These are phyloP conservation scores for Coniella lustricola DNA, from an alignment of 2,329 filamentous ascomycete species.

Conservation along the genomic window DNA sequence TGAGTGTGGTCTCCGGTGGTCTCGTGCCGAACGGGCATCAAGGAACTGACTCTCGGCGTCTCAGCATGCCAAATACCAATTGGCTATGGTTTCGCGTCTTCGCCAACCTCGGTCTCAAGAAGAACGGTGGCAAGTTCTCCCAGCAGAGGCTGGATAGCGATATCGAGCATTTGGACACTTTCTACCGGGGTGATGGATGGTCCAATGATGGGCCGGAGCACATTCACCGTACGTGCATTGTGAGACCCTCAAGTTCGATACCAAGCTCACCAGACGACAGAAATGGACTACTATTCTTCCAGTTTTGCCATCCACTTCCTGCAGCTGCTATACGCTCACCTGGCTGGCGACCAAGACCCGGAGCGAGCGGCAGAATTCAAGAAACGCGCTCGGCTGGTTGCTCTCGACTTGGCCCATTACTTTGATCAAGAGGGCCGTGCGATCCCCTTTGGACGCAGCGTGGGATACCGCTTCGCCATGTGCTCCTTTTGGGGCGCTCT, in stretches of 20 bases:
- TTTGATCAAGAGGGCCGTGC: constrained; percentile 65
- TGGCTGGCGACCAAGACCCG: constrained; percentile 61
- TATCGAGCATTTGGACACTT: constrained; percentile 71
- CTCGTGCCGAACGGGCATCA: too few species aligned
- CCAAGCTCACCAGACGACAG: constrained; percentile 22
- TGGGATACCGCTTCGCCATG: constrained; percentile 81
- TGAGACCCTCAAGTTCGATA: background rate
- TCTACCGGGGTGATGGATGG: constrained; percentile 77
- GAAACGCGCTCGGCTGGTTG: constrained; percentile 57
- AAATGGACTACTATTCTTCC: constrained; percentile 82
- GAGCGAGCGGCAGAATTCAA: constrained; percentile 62
- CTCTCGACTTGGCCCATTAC: constrained; percentile 68
- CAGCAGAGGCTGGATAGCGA: constrained; percentile 64
- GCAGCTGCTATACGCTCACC: constrained; percentile 68
- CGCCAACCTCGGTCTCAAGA: constrained; percentile 70
- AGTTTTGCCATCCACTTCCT: constrained; percentile 77
- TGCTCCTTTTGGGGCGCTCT: constrained; percentile 76
- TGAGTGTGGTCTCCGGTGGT: constrained; percentile 22
- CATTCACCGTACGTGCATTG: constrained; percentile 52
- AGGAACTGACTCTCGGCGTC: constrained; percentile 31
- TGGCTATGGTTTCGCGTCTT: constrained; percentile 84
- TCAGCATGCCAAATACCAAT: constrained; percentile 61
- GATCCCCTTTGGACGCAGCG: constrained; percentile 70
- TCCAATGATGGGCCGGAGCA: constrained; percentile 73
- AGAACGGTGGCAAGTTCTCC: constrained; percentile 65